A percentile compares a stretch with the other conserved stretches of the same genome.
Evolutionary conservation across 768 basidiomycete species (phyloP).

Genomic region (Sutorius australiensis): DNA sequence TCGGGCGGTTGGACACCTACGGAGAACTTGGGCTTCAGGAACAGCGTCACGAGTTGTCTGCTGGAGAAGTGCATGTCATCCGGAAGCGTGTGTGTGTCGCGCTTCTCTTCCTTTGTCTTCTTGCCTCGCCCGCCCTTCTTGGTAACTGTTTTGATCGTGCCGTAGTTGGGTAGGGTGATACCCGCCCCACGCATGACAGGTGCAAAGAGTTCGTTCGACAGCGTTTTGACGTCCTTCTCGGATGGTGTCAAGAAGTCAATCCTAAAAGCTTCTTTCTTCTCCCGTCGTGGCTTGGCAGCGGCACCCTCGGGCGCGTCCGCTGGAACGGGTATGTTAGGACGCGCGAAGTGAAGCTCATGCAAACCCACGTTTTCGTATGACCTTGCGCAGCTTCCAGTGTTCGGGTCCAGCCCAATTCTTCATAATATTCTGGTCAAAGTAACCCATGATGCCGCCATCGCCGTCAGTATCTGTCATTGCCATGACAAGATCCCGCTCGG

Average conservation of each 20-base stretch:
- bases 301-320: constrained; percentile 51
- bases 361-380: constrained; percentile 69
- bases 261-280: constrained; percentile 76
- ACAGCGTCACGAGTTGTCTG: constrained; percentile 83
- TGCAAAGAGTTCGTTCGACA: constrained; percentile 72
- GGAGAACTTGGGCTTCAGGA: constrained; percentile 93
- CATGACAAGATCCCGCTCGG: constrained; percentile 78
- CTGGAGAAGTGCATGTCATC: constrained; percentile 98
- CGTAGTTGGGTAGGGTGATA: constrained; percentile 62
- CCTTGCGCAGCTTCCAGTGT: constrained; percentile 92
- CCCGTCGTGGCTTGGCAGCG: constrained; percentile 54
- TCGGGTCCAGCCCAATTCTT: constrained; percentile 99
- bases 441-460: constrained; percentile 64
- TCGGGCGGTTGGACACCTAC: constrained; percentile 45
- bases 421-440: constrained; percentile 81
- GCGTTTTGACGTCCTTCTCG: constrained; percentile 56
- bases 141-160: constrained; percentile 23
- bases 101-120: constrained; percentile 54
- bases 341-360: background rate
- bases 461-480: constrained; percentile 74
- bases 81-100: constrained; percentile 75
- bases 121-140: constrained; percentile 43
- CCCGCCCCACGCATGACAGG: constrained; percentile 67
- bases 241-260: constrained; percentile 71
- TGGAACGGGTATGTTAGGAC: constrained; percentile 14